Conservation (phyloP, 1,139 yeast species). For the Scheffersomyces insectosa region DNA sequence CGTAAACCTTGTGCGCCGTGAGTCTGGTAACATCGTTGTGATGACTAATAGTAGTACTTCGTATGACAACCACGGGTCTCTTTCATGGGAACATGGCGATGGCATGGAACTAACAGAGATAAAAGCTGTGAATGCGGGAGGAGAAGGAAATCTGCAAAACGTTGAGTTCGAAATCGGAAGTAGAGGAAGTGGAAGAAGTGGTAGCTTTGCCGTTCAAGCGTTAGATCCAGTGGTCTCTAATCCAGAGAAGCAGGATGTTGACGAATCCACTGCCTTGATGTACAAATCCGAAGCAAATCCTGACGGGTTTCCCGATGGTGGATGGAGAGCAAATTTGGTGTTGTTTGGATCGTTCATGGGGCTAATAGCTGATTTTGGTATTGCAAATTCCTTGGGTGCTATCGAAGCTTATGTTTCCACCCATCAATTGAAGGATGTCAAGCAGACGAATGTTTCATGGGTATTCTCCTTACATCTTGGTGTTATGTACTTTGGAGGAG, state of each 20-base stretch:
- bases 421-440: conserved; percentile 46
- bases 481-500: conserved; percentile 57
- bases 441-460: conserved; percentile 58
- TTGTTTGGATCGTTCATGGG: conserved; percentile 65
- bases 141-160: no score
- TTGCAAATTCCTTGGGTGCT: conserved; percentile 60
- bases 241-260: neutral
- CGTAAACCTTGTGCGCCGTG: no score
- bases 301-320: conserved; percentile 62
- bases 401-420: conserved; percentile 57
- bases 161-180: no score
- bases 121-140: no score
- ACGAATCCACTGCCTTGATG: conserved; percentile 3
- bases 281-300: conserved; percentile 16
- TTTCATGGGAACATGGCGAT: no score
- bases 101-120: no score
- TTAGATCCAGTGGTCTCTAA: no score
- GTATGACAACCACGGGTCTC: no score
- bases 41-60: no score
- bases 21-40: no score
- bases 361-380: conserved; percentile 60
- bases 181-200: no score
- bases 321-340: conserved; percentile 54
- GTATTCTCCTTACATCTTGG: conserved; percentile 60
- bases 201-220: no score